phyloP scores from a whole-genome alignment of 768 basidiomycete species.

The Tylopilus vinaceipallidus region DNA sequence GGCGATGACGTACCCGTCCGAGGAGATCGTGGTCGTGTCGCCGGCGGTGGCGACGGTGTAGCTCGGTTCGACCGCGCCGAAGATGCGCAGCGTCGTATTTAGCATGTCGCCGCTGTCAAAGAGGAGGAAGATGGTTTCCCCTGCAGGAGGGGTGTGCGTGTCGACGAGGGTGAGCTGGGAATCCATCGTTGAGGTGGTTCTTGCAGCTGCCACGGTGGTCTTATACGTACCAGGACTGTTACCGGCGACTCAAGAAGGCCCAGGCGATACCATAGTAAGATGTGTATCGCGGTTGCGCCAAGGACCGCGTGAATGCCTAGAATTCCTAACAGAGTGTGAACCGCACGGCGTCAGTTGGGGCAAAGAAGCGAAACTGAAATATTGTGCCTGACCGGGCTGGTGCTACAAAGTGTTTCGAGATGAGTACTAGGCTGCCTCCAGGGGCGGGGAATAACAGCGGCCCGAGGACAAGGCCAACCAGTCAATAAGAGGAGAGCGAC shows the following conservation, averaged over 20 bases:
- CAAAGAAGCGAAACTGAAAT: background rate
- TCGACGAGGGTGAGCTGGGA: slow-evolving; percentile 18
- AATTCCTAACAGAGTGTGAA: background rate
- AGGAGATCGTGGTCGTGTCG: slow-evolving; percentile 6
- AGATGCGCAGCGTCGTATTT: slow-evolving; percentile 7
- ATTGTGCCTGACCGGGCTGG: background rate
- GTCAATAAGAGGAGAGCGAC: background rate
- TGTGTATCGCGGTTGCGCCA: no score
- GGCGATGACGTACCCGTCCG: slow-evolving; percentile 1
- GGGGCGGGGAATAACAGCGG: no score
- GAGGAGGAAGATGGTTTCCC: background rate
- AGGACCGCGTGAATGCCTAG: no score
- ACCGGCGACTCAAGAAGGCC: background rate
- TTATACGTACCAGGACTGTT: background rate
- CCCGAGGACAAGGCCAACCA: no score
- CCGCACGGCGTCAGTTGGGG: no score
- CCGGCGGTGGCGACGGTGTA: slow-evolving; percentile 11
- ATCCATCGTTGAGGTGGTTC: slow-evolving; percentile 4
- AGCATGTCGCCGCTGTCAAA: slow-evolving; percentile 16
- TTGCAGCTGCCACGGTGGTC: background rate
- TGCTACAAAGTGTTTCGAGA: no score
- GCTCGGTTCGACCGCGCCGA: background rate
- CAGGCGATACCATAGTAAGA: background rate
- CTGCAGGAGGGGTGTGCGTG: background rate
- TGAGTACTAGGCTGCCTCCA: no score